Conservation (phyloP, 2,329 filamentous ascomycete species). For the Ceratocystis papillata region DNA sequence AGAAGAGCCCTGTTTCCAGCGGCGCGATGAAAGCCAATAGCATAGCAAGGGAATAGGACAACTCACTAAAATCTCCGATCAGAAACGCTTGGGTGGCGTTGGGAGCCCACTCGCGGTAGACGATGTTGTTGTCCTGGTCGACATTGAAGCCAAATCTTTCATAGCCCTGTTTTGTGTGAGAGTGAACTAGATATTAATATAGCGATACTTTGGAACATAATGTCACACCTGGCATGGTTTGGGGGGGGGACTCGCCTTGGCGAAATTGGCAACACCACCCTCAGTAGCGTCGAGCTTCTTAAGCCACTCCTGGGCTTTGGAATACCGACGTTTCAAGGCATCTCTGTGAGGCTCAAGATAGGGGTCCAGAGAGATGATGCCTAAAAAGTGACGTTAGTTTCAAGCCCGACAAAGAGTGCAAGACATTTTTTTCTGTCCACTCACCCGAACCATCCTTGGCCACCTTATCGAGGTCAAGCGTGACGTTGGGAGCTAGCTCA, state of each 20-base stretch:
- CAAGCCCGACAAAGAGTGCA: not conserved
- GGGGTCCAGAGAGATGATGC: slow-evolving; percentile 76
- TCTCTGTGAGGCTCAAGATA: slow-evolving; percentile 80
- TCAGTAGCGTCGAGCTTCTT: slow-evolving; percentile 70
- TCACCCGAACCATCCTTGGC: slow-evolving; percentile 63
- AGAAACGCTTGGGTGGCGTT: slow-evolving; percentile 76
- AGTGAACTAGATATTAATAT: slow-evolving; percentile 2
- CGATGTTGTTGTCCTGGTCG: slow-evolving; percentile 68
- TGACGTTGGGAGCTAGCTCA: slow-evolving; percentile 24
- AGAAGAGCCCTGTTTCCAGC: not conserved
- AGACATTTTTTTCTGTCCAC: slow-evolving; percentile 26
- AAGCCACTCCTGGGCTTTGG: slow-evolving; percentile 77
- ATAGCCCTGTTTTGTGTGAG: slow-evolving; percentile 49
- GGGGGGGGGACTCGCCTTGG: slow-evolving; percentile 44
- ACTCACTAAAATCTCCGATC: slow-evolving; percentile 85
- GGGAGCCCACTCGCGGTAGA: slow-evolving; percentile 93
- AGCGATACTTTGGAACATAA: not conserved
- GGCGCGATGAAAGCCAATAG: not conserved
- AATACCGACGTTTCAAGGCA: slow-evolving; percentile 62
- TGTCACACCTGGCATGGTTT: not conserved
- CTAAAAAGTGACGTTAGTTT: slow-evolving; percentile 37
- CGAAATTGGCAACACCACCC: slow-evolving; percentile 86
- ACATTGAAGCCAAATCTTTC: slow-evolving; percentile 82
- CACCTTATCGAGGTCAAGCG: slow-evolving; percentile 29
- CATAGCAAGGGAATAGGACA: not conserved